Evolutionary conservation across 2,329 filamentous ascomycete genomes (phyloP).

Genomic region (Pestalotiopsis sp.): DNA sequence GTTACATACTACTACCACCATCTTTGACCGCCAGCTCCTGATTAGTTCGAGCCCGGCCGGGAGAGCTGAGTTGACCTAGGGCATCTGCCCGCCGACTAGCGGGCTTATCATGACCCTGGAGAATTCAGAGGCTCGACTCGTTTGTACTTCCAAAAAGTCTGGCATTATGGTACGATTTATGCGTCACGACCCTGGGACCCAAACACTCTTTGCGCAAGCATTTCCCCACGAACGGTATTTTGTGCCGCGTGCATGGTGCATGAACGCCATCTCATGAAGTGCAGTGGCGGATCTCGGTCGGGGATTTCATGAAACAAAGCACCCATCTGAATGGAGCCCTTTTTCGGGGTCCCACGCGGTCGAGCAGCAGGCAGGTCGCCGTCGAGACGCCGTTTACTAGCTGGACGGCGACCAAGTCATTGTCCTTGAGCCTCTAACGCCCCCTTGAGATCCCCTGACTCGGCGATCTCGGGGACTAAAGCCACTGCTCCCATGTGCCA

Average conservation of each 20-base stretch:
- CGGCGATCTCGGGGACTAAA: slow-evolving; percentile 13
- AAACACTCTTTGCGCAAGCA: neutral
- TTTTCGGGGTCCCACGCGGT: neutral
- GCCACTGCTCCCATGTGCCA: neutral
- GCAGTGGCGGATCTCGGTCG: neutral
- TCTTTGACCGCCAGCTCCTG: neutral
- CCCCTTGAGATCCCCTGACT: neutral
- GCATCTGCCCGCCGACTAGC: neutral
- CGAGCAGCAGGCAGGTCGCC: neutral
- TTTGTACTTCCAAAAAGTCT: neutral
- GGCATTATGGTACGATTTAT: neutral
- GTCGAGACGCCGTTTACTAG: neutral
- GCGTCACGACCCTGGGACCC: neutral
- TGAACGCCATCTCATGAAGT: neutral
- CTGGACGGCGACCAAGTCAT: slow-evolving; percentile 7
- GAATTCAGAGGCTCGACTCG: neutral
- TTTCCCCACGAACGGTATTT: neutral
- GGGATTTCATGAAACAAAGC: neutral
- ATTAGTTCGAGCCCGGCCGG: neutral
- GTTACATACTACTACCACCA: neutral
- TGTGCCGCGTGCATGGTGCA: neutral
- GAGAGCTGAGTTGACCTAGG: neutral
- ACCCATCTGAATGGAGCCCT: neutral
- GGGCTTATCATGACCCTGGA: neutral
- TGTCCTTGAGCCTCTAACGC: neutral